Evolutionary conservation across 1,139 yeast species (phyloP), one percentile per base, ranked within the genome.

Genomic region (Blastobotrys elegans): DNA sequence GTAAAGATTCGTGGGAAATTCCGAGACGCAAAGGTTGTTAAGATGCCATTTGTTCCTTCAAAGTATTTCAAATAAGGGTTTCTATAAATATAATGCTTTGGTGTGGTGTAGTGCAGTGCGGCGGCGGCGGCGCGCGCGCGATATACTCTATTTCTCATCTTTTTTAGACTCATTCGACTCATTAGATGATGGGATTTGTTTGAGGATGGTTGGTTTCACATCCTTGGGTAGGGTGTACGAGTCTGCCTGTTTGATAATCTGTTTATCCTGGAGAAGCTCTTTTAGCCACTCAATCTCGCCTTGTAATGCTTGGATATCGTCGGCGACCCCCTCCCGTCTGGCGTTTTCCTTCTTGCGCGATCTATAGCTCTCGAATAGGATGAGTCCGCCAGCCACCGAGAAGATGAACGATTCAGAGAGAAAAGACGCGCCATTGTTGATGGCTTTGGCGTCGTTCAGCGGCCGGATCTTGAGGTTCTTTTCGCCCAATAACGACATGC

Each of bases 1-100:
- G 80, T 90, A 52, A 84, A 86, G 58, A 84, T 92, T 47, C 79
- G 97, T 65, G 94, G 92, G 55, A 90, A 89, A 64, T 67, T 75
- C 59, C 80, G 94, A 63, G 84, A 82, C 38, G 96, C 88, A 4
- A 73, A 66, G 31, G 77, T 90, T 27, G 73, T 82, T 34, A 87
- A 86, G 67, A 75, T 90, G 76, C 98, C 98, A 16, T 86, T 92
- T 62, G 84, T 87, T 10, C 75, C 79, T 47, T 77, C 87, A 47
- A 76, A 81, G 43, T 89, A 87, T 64, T 84, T 80, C 70, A 80
- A 79, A 63, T 62, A 54, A 44, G 13, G 32, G 27, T 24, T 24
- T 24, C 10, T 24, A 24, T 24, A 24, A 24, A 24, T 24, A 24
- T 24, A 10, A 6, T 24, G 10, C 27, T 6, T 24, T 24, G 27